Conservation (phyloP, 768 basidiomycete species). For the Suillus subaureus region DNA sequence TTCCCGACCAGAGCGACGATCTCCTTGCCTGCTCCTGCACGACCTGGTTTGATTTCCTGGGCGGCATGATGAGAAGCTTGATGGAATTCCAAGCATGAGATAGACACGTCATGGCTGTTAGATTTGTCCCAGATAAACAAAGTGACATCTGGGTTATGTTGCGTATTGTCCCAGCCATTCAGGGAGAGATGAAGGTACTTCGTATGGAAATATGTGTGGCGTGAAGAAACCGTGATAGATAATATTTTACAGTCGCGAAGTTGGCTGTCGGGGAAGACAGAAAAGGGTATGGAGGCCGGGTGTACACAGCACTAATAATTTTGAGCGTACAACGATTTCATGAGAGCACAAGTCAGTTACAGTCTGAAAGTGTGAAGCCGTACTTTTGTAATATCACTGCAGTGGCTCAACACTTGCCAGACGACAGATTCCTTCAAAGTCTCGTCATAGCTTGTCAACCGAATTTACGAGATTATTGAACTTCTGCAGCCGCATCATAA, state of each 20-base stretch:
- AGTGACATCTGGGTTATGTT: slow-evolving; percentile 29
- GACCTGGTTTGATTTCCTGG: slow-evolving; percentile 38
- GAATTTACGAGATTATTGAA: not conserved
- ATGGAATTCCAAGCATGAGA: slow-evolving; percentile 46
- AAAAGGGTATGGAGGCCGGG: not conserved
- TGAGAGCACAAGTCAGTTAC: not conserved
- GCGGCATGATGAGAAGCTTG: slow-evolving; percentile 47
- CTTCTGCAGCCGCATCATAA: not conserved
- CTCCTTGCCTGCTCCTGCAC: slow-evolving; percentile 32
- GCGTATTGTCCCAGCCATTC: slow-evolving; percentile 36
- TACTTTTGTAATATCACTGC: too few relatives aligned
- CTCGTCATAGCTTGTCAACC: not conserved
- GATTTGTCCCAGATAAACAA: slow-evolving; percentile 30
- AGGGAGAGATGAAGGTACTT: slow-evolving; percentile 36
- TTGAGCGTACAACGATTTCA: not conserved
- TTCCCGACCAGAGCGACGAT: slow-evolving; percentile 41
- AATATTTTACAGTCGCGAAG: not conserved
- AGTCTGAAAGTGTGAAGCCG: not conserved
- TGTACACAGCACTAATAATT: not conserved
- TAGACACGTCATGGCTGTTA: slow-evolving; percentile 19
- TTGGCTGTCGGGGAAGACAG: not conserved
- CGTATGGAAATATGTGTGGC: slow-evolving; percentile 22
- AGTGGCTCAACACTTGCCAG: not conserved
- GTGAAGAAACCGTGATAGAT: slow-evolving; percentile 5
- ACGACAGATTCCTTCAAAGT: not conserved